Evolutionary conservation across 2,329 filamentous ascomycete species (phyloP).

Genomic region (Talaromyces atroroseus): DNA sequence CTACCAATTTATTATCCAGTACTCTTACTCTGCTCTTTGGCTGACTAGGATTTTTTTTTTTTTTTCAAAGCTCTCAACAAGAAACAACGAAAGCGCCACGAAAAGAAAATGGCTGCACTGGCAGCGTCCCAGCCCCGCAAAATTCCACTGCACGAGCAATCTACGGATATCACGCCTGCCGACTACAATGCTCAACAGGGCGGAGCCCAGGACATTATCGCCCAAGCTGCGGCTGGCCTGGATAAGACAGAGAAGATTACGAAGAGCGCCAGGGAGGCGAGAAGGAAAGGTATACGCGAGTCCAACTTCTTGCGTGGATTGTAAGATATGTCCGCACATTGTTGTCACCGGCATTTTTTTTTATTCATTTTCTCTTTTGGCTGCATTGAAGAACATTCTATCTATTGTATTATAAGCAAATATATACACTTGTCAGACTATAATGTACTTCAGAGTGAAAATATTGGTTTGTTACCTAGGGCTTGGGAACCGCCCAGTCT

Average conservation of each 20-base stretch:
- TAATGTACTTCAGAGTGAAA: background rate
- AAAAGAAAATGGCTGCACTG: constrained; percentile 43
- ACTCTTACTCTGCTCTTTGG: constrained; percentile 14
- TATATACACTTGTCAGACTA: background rate
- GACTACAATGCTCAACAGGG: constrained; percentile 25
- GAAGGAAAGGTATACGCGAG: constrained; percentile 43
- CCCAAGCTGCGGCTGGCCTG: constrained; percentile 32
- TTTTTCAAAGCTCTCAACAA: constrained; percentile 38
- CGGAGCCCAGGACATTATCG: constrained; percentile 21
- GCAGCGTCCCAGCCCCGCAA: constrained; percentile 33
- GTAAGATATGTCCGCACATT: constrained; percentile 22
- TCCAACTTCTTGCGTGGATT: constrained; percentile 45
- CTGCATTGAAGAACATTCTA: constrained; percentile 1
- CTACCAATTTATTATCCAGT: background rate
- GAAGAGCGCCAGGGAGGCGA: constrained; percentile 40
- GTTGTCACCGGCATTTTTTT: background rate
- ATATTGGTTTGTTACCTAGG: background rate
- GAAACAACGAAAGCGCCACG: constrained; percentile 42
- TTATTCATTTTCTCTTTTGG: background rate
- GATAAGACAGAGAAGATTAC: constrained; percentile 38
- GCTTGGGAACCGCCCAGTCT: constrained; percentile 24
- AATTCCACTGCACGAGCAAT: constrained; percentile 43
- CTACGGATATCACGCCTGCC: constrained; percentile 40
- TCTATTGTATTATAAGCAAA: background rate
- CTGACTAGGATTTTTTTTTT: background rate